Evolutionary conservation across 768 basidiomycete species (phyloP), one percentile per base, ranked within the genome.

Genomic region (Austroboletus eburneus): DNA sequence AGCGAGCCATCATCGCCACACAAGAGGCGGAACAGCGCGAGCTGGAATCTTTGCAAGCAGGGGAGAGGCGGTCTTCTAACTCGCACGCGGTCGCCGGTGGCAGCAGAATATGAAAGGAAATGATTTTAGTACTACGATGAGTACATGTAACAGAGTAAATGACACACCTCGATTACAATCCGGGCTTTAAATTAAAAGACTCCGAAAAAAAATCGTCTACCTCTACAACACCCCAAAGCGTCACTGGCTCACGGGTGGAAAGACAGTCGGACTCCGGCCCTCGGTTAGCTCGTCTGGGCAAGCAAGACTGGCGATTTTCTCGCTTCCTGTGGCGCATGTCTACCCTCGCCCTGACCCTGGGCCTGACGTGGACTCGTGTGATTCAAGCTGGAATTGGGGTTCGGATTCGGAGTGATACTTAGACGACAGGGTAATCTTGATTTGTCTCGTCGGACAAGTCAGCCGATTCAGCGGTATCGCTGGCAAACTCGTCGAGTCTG

Each of bases 231-330:
- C n/a, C n/a, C n/a, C n/a, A n/a, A n/a, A n/a, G n/a, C n/a, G n/a
- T n/a, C n/a, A 63, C 40, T 58, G 61, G 18, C 22, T 22, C 20
- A 66, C 68, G 12, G 75, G 71, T 14, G 79, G 75, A 54, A 79
- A 72, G 25, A 67, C 56, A 45, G 87, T 81, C 6, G 85, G 83
- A 64, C 86, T 88, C 88, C 87, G 90, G n/a, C n/a, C n/a, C n/a
- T 2, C 85, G 58, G 85, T 46, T 20, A 85, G 67, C 56, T 91
- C 86, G 32, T 88, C 85, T 5, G 83, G 78, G 9, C 87, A 73
- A 45, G 90, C 87, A 49, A 91, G 66, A 59, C 86, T 89, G 12
- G 83, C 87, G 52, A 91, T 55, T 45, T 48, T n/a, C n/a, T n/a
- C n/a, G n/a, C n/a, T 57, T 55, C 24, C 18, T 9, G 33, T 47